Base-by-base conservation (phyloP, 1,139 yeast species). In the Yamadazyma spencermartinsiae region DNA sequence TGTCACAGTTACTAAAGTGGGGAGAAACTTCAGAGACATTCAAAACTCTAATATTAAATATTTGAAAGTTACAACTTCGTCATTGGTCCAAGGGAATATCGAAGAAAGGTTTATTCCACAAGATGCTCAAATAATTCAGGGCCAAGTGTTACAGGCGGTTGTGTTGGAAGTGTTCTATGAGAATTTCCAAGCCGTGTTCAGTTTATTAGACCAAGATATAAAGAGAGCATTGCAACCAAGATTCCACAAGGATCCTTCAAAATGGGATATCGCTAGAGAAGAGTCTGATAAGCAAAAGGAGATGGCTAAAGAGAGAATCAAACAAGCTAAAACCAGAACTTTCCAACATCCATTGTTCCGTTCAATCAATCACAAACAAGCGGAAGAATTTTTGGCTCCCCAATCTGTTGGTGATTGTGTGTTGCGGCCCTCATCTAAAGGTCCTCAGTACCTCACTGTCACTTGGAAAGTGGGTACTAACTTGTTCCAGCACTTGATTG, bases 391-490 rank as follows among this genome's bases (percentile, higher is more conserved):
- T 53, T 73, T 92, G 55, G 96, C 97, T 10, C 86, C 96, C 12
- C 79, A 86, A 60, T 79, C 82, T 34, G 83, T 90, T 43, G 99
- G 99, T 36, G 96, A 88, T 53, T 79, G 89, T 65, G 95, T 94
- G 23, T 87, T 92, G 41, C 79, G 99, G 51, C 98, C 98, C 9
- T 89, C 97, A 1, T 87, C 96, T 6, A 81, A 83, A 45, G 98
- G 98, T 25, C 74, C 79, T 31, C 86, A 87, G 48, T 96, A 81
- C 60, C 74, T 92, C 51, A 90, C 96, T 2, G 85, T 90, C 29
- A 92, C 99, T 0, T 92, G 98, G 98, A 92, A 92, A 59, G 90
- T 94, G 28, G 92, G 88, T 43, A 92, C 86, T 54, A 86, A 83
- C 56, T 68, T 92, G 48, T 94, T 85, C 65, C 98, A 94, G 60